Conservation (phyloP, 2,329 filamentous ascomycete species). For the Chrysosphaeria jannelii region DNA sequence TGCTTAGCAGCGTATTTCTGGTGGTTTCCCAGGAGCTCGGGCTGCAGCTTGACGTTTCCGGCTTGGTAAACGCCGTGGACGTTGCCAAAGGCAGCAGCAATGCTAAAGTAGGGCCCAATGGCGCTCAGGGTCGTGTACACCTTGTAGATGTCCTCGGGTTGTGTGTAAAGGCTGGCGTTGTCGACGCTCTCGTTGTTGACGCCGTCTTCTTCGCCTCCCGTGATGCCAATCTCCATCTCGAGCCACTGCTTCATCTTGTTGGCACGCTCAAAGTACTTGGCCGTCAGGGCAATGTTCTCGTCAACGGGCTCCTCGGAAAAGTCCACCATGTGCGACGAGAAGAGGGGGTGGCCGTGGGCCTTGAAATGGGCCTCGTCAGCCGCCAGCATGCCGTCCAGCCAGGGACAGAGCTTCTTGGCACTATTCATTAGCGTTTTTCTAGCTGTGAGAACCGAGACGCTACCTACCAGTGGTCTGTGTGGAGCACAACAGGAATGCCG, state of each 20-base stretch:
- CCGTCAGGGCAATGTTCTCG: conserved; percentile 76
- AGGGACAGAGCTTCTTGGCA: conserved; percentile 96
- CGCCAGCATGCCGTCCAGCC: conserved; percentile 87
- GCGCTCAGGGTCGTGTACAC: conserved; percentile 65
- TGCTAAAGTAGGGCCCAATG: conserved; percentile 91
- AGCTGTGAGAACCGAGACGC: too few species aligned
- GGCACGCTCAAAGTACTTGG: conserved; percentile 75
- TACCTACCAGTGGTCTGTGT: conserved; percentile 52
- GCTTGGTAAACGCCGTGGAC: conserved; percentile 76
- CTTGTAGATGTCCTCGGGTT: conserved; percentile 81
- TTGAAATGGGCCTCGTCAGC: conserved; percentile 92
- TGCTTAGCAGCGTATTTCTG: conserved; percentile 72
- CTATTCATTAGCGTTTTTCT: too few species aligned
- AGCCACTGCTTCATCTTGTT: conserved; percentile 97
- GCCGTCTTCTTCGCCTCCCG: conserved; percentile 16
- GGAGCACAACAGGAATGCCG: conserved; percentile 69
- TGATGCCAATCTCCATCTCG: conserved; percentile 92
- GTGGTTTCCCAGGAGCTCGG: conserved; percentile 89
- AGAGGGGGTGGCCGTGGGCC: conserved; percentile 69
- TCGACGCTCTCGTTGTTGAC: conserved; percentile 97
- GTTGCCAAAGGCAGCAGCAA: conserved; percentile 93
- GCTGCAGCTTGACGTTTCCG: conserved; percentile 81
- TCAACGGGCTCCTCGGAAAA: conserved; percentile 74
- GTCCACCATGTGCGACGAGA: conserved; percentile 91
- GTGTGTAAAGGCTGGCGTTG: conserved; percentile 91